Conservation (phyloP, 1,284 basidiomycete species). For the Sanghuangporus weigelae region DNA sequence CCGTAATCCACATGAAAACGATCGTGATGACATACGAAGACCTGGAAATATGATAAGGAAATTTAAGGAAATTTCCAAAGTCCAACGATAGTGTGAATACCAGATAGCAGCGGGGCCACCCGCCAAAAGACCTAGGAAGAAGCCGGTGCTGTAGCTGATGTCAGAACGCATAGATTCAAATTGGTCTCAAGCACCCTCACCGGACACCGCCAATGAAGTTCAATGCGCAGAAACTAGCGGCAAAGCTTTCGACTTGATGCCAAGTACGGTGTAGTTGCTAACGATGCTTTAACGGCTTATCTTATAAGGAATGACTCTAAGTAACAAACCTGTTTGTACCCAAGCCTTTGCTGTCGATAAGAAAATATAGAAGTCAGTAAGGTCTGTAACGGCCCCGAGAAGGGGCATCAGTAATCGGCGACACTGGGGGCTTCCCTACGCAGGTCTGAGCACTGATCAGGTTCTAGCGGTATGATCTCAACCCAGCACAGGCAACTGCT, state of each 20-base stretch:
- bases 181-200: slow-evolving; percentile 33
- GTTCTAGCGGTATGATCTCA: slow-evolving; percentile 95
- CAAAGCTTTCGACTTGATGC: slow-evolving; percentile 77
- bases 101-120: slow-evolving; percentile 83
- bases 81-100: slow-evolving; percentile 30
- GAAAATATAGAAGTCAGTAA: slow-evolving; percentile 43
- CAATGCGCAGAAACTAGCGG: slow-evolving; percentile 77
- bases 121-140: slow-evolving; percentile 77
- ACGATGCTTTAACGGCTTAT: neutral
- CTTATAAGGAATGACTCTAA: neutral
- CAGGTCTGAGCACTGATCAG: slow-evolving; percentile 93
- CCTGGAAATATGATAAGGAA: slow-evolving; percentile 36
- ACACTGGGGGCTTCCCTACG: slow-evolving; percentile 86
- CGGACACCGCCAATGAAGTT: slow-evolving; percentile 84
- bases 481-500: slow-evolving; percentile 41
- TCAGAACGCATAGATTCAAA: slow-evolving; percentile 11
- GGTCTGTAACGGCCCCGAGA: slow-evolving; percentile 34
- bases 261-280: slow-evolving; percentile 81
- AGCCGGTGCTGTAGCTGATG: slow-evolving; percentile 46
- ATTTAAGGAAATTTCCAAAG: too few species aligned
- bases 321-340: slow-evolving; percentile 69
- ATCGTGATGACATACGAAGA: slow-evolving; percentile 76
- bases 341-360: slow-evolving; percentile 56
- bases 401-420: slow-evolving; percentile 42
- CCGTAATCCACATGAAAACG: slow-evolving; percentile 81